Base-by-base conservation (phyloP, 345 rosid genomes). In the Aethionema arabicum region DNA sequence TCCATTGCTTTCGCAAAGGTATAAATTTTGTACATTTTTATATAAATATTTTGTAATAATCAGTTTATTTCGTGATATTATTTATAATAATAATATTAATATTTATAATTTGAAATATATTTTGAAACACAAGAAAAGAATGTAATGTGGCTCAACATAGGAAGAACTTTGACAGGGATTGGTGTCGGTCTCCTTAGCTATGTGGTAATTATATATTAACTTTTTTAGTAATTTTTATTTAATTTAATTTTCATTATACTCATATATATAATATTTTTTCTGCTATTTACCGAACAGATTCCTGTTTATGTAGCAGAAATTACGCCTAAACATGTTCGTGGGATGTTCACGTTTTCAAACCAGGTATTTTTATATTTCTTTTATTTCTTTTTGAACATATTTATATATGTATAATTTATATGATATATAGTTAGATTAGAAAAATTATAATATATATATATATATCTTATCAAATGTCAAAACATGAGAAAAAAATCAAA, bases 1-100 rank as follows among this genome's bases (percentile, higher is more conserved):
- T 53, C 71, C 29, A 80, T 83, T 29, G 81, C 74, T 13, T 75
- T 80, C 36, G 56, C 85, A 0, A 70, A 83, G 84, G 83, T 84
- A 68, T 33, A 3, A 16, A n/a, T 39, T 8, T 48, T 21, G 8
- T 11, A 16, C 43, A 5, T 38, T 1, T 15, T 14, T 5, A 40
- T 29, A 60, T 42, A 44, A 43, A 36, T 11, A 21, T 21, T 21
- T 21, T 21, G 27, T 21, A 21, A 21, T 21, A 21, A 21, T 21
- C 27, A 21, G 27, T 21, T 21, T 21, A 21, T 21, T 21, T 21
- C 27, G 2, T 21, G 27, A 21, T 2, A 21, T 21, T 21, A 21
- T 1, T 21, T 1, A 21, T 21, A 21, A 21, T 21, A 21, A 21
- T 21, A 21, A 2, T 21, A 21, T 21, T 21, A 21, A 21, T 21